Evolutionary conservation across 176 grass and related monocot species (phyloP), one percentile per base, ranked within the genome.

Genomic region (Bonia amplexicaulis): DNA sequence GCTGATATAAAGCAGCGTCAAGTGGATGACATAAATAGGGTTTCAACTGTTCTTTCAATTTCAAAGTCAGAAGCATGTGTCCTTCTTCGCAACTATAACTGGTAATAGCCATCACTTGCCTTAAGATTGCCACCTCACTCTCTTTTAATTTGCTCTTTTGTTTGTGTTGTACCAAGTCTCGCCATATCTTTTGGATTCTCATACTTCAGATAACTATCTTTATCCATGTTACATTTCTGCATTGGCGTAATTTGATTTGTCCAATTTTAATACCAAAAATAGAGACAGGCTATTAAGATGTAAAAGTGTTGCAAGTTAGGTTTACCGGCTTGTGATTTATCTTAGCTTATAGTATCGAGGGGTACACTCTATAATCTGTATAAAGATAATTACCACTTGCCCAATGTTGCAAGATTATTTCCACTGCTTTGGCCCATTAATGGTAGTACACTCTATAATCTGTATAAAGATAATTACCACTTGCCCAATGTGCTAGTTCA

Each of bases 31-130:
- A 99, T 96, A 89, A 94, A 80, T 84, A 96, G 92, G 76, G 93
- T 99, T 65, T 94, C 93, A n/a, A 96, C 93, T 80, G 97, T 99
- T 73, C 97, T 99, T 80, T 99, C 92, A 61, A 99, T 99, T 74
- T 85, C 77, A 10, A 96, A 85, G 82, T 89, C 81, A 48, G 91
- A 93, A 82, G 93, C 93, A 80, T 94, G 90, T 77, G 88, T 92
- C 71, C 97, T 99, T 89, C 92, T 99, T 81, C 93, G 97, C 54
- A 78, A 92, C 80, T 96, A 86, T 79, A 90, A 92, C 71, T 99
- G 97, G 97, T 99, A 92, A 78, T 66, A 29, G 35, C 14, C 27
- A 60, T 74, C 20, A 40, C 40, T 22, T 6, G 1, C 49, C 46
- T 63, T 77, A 33, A 62, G 14, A 76, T 49, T 82, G 49, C 7